Conservation (phyloP, 1,139 yeast genomes). For the Sporopachydermia cereana region DNA sequence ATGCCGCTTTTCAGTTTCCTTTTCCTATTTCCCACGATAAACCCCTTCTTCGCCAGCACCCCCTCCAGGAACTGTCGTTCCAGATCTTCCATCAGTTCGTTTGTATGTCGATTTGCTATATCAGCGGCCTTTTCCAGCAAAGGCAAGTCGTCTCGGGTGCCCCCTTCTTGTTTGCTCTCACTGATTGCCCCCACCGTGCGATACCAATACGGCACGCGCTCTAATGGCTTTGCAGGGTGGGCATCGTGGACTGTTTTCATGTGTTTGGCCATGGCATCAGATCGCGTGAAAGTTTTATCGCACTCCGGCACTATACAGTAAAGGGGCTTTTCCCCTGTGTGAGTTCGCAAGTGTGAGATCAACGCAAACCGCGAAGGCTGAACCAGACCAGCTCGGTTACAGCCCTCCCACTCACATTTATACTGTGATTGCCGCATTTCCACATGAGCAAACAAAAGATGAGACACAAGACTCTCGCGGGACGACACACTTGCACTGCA, state of each 20-base stretch:
- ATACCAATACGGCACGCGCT: slow-evolving; percentile 15
- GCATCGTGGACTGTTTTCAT: slow-evolving; percentile 50
- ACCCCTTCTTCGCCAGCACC: background rate
- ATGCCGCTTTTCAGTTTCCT: background rate
- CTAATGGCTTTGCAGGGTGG: slow-evolving; percentile 18
- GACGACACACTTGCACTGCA: slow-evolving; percentile 22
- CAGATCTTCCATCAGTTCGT: background rate
- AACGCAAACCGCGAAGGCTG: slow-evolving; percentile 52
- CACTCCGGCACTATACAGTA: slow-evolving; percentile 65
- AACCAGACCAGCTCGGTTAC: slow-evolving; percentile 40
- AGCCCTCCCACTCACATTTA: slow-evolving; percentile 52
- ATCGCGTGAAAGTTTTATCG: slow-evolving; percentile 43
- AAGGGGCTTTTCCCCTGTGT: slow-evolving; percentile 58
- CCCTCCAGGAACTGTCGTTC: background rate
- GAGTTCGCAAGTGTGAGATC: slow-evolving; percentile 50
- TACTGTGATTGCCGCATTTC: slow-evolving; percentile 32
- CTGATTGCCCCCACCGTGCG: background rate
- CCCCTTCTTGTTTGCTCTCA: background rate
- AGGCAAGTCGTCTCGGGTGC: background rate
- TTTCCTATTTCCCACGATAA: background rate
- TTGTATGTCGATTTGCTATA: background rate
- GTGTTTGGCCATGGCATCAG: slow-evolving; percentile 56
- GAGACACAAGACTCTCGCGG: slow-evolving; percentile 26
- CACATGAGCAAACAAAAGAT: slow-evolving; percentile 28
- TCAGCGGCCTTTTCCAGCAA: background rate